These are phyloP conservation scores for Stachybotrys chlorohalonatus DNA, from an alignment of 2,329 filamentous ascomycete genomes.

Conservation along the genomic window DNA sequence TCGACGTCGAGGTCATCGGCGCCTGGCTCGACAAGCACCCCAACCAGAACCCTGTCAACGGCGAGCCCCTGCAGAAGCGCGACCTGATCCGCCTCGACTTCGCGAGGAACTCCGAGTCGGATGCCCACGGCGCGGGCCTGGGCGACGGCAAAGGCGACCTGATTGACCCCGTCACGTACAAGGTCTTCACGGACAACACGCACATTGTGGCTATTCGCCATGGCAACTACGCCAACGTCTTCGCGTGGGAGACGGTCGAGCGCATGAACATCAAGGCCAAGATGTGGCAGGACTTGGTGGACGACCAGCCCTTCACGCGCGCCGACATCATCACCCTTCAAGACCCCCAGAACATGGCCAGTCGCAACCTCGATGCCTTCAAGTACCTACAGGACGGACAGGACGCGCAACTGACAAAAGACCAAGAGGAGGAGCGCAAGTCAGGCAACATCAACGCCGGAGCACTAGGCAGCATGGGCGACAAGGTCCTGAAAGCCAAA, in stretches of 20 bases:
- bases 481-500: conserved; percentile 84
- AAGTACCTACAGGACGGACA: conserved; percentile 81
- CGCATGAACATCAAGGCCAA: conserved; percentile 94
- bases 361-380: conserved; percentile 77
- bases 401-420: conserved; percentile 55
- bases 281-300: conserved; percentile 86
- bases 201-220: conserved; percentile 84
- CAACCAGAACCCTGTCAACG: conserved; percentile 82
- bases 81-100: conserved; percentile 91
- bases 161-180: conserved; percentile 94
- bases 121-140: conserved; percentile 35
- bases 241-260: conserved; percentile 92
- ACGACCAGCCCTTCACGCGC: conserved; percentile 76
- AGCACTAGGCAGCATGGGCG: conserved; percentile 67
- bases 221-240: conserved; percentile 83
- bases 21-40: conserved; percentile 87
- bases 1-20: conserved; percentile 89
- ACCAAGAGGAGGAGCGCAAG: conserved; percentile 59
- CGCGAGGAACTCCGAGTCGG: conserved; percentile 72
- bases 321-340: conserved; percentile 94
- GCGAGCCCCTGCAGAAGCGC: conserved; percentile 64
- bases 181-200: conserved; percentile 96
- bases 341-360: conserved; percentile 83
- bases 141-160: conserved; percentile 62
- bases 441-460: conserved; percentile 66